A percentile compares a stretch with the other conserved stretches of the same genome.
phyloP scores from a whole-genome alignment of 352 stramenopile species.

The Phytopythium ostracodes region DNA sequence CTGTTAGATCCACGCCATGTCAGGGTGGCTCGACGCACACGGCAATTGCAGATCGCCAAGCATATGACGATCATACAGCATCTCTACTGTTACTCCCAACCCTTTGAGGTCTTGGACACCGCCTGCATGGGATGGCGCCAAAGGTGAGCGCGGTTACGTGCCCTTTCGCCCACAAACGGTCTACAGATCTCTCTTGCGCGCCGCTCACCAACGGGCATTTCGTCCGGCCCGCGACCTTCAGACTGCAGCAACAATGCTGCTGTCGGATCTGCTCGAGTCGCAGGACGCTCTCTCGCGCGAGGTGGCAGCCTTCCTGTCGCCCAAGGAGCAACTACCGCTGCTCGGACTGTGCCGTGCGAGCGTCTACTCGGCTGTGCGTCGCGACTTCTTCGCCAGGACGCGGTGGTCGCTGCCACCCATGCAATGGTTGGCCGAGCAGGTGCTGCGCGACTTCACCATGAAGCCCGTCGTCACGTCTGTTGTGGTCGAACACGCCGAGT shows the following conservation, averaged over 20 bases:
- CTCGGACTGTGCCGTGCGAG: not conserved
- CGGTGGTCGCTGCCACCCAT: not conserved
- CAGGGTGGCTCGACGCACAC: too few relatives aligned
- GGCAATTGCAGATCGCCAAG: too few relatives aligned
- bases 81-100: too few relatives aligned
- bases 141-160: too few relatives aligned
- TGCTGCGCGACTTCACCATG: conserved; percentile 4
- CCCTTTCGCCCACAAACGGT: too few relatives aligned
- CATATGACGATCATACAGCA: too few relatives aligned
- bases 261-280: not conserved
- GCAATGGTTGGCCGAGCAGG: not conserved
- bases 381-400: conserved; percentile 2
- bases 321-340: not conserved
- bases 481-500: not conserved
- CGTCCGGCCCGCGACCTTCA: too few relatives aligned
- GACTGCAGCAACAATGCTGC: not conserved
- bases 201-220: too few relatives aligned
- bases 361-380: not conserved
- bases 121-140: too few relatives aligned
- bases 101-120: too few relatives aligned
- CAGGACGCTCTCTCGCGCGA: not conserved
- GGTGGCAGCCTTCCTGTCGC: not conserved
- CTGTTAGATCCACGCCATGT: too few relatives aligned
- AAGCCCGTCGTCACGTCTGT: not conserved
- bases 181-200: too few relatives aligned